phyloP scores from a whole-genome alignment of 2,329 filamentous ascomycete genomes.

The Trichocomaceae sp. region DNA sequence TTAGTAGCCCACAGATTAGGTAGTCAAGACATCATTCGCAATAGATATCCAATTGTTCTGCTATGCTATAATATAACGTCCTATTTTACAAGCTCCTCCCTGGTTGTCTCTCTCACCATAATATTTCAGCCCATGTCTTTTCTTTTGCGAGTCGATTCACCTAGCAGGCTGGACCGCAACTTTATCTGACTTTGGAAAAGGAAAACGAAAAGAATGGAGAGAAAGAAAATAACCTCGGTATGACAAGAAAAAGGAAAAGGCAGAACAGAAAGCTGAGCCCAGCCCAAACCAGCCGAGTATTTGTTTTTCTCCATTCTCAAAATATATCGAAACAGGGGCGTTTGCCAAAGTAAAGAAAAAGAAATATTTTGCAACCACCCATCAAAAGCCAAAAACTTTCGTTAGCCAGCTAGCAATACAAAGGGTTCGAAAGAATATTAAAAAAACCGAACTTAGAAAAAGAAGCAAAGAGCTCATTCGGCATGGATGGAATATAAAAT shows the following conservation, averaged over 20 bases:
- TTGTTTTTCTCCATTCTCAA: conserved; percentile 17
- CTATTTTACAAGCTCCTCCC: background rate
- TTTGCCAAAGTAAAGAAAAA: conserved; percentile 8
- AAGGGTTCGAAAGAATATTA: conserved; percentile 20
- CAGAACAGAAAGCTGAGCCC: conserved; percentile 13
- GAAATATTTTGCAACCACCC: conserved; percentile 7
- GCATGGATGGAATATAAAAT: conserved; percentile 15
- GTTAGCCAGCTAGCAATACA: conserved; percentile 38
- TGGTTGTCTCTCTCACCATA: background rate
- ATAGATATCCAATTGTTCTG: background rate
- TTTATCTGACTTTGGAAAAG: background rate
- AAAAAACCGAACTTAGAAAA: conserved; percentile 18
- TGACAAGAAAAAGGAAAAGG: conserved; percentile 5
- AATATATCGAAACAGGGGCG: conserved; percentile 17
- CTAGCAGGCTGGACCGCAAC: background rate
- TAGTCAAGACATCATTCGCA: no score
- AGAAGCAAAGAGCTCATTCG: conserved; percentile 11
- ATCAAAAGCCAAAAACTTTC: conserved; percentile 23
- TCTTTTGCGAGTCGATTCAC: background rate
- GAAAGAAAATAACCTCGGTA: conserved; percentile 17
- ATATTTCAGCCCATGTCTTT: background rate
- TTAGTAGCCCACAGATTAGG: no score
- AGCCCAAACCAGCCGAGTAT: conserved; percentile 20
- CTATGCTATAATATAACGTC: background rate
- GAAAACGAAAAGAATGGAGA: background rate